Evolutionary conservation across 2,329 filamentous ascomycete genomes (phyloP).

Genomic region (Aureobasidium lini): DNA sequence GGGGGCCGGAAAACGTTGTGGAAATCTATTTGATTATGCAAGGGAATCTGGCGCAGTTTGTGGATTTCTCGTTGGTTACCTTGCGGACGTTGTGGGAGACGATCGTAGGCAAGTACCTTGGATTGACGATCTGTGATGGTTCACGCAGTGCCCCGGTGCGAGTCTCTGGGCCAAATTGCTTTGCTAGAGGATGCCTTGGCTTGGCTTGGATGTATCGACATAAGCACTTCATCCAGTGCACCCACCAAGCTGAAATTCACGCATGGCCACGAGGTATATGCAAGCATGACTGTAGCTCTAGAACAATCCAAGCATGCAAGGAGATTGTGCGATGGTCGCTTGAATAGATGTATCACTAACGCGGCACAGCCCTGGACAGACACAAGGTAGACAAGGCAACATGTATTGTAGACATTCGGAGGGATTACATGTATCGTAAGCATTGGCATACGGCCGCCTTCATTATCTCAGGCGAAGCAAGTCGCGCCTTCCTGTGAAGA

Average conservation of each 20-base stretch:
- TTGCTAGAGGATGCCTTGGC: background rate
- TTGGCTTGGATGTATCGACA: background rate
- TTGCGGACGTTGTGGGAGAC: background rate
- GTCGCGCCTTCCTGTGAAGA: slow-evolving; percentile 7
- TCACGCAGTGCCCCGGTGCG: background rate
- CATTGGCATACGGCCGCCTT: background rate
- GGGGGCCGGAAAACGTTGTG: background rate
- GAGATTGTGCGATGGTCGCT: slow-evolving; percentile 5
- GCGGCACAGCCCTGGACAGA: background rate
- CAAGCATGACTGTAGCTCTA: background rate
- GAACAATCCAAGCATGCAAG: background rate
- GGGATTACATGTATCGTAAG: background rate
- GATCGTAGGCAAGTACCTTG: background rate
- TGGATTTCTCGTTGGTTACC: background rate
- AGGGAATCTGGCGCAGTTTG: too few relatives aligned
- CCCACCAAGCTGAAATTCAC: too few relatives aligned
- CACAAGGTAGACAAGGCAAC: background rate
- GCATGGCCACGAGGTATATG: background rate
- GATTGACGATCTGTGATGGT: background rate
- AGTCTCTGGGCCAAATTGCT: background rate
- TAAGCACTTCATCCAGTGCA: background rate
- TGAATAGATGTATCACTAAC: background rate
- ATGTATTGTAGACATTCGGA: background rate
- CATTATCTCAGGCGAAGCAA: background rate
- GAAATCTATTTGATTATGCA: background rate